Percentiles rank a stretch among this genome's conserved stretches.
phyloP scores from a whole-genome alignment of 257 asterid species.

The Echites panduratus region DNA sequence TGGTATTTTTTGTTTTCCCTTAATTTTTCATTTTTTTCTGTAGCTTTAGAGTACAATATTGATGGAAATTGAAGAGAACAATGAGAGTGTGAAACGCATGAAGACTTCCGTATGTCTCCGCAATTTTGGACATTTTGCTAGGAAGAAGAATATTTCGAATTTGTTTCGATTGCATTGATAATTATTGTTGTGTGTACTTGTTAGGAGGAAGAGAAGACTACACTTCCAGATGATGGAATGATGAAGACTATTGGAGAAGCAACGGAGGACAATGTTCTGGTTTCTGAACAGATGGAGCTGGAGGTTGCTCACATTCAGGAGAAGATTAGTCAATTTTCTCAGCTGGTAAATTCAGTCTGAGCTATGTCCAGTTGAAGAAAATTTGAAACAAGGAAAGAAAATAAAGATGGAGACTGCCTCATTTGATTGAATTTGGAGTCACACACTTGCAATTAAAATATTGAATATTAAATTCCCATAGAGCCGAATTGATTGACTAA shows the following conservation, averaged over 20 bases:
- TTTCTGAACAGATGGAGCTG: conserved; percentile 60
- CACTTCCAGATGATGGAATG: conserved; percentile 25
- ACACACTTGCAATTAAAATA: background rate
- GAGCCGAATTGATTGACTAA: background rate
- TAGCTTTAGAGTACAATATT: background rate
- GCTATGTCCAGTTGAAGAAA: background rate
- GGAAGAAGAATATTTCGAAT: conserved; percentile 2
- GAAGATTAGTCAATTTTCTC: conserved; percentile 64
- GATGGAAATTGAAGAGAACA: conserved; percentile 41
- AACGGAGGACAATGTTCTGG: conserved; percentile 31
- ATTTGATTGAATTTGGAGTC: background rate
- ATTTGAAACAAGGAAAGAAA: background rate
- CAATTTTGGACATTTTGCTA: conserved; percentile 15
- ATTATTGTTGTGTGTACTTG: background rate
- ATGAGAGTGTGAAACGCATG: conserved; percentile 44
- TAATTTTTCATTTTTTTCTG: background rate
- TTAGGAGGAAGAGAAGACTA: conserved; percentile 35
- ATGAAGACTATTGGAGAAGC: conserved; percentile 49
- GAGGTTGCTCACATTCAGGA: conserved; percentile 76
- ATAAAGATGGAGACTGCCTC: background rate
- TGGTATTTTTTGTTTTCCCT: background rate
- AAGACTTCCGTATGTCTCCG: conserved; percentile 49
- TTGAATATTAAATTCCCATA: background rate
- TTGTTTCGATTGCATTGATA: background rate
- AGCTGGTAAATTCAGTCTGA: conserved; percentile 44